Evolutionary conservation across 2,329 filamentous ascomycete genomes (phyloP).

Genomic region (Sphaerostilbella broomeana): DNA sequence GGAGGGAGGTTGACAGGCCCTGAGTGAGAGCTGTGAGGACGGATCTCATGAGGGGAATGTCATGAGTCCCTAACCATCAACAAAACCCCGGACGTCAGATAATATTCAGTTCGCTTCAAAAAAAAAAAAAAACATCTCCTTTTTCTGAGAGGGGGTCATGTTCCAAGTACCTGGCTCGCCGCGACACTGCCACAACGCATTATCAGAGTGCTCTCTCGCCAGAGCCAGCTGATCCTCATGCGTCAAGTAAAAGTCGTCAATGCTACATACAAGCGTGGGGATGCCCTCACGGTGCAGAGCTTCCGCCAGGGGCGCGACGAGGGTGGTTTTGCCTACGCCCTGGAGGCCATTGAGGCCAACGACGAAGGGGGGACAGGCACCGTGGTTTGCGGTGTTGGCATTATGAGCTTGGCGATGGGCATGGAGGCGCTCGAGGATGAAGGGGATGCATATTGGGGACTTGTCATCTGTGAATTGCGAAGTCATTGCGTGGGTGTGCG

Average conservation of each 20-base stretch:
- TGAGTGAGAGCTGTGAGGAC: conserved; percentile 56
- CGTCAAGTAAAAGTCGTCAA: conserved; percentile 84
- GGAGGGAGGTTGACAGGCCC: conserved; percentile 50
- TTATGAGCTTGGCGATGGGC: conserved; percentile 32
- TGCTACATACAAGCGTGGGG: conserved; percentile 67
- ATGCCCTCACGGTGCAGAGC: conserved; percentile 52
- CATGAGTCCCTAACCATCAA: conserved; percentile 66
- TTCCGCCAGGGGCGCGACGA: conserved; percentile 61
- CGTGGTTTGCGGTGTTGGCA: conserved; percentile 13
- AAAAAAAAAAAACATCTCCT: too few relatives aligned
- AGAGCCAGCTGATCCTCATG: conserved; percentile 62
- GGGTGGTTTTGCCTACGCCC: conserved; percentile 85
- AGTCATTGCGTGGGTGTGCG: conserved; percentile 24
- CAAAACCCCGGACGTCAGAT: too few relatives aligned
- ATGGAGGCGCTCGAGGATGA: conserved; percentile 58
- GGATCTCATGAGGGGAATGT: conserved; percentile 55
- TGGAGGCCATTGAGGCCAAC: conserved; percentile 88
- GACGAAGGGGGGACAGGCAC: conserved; percentile 54
- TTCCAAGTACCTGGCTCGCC: conserved; percentile 62
- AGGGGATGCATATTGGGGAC: conserved; percentile 68
- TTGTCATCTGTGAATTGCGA: conserved; percentile 64
- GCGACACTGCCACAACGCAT: conserved; percentile 71
- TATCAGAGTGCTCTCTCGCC: conserved; percentile 57
- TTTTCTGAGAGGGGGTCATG: not conserved
- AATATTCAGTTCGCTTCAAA: too few relatives aligned